Conservation (phyloP, 345 rosid species). For the Arabidopsis arenosa region DNA sequence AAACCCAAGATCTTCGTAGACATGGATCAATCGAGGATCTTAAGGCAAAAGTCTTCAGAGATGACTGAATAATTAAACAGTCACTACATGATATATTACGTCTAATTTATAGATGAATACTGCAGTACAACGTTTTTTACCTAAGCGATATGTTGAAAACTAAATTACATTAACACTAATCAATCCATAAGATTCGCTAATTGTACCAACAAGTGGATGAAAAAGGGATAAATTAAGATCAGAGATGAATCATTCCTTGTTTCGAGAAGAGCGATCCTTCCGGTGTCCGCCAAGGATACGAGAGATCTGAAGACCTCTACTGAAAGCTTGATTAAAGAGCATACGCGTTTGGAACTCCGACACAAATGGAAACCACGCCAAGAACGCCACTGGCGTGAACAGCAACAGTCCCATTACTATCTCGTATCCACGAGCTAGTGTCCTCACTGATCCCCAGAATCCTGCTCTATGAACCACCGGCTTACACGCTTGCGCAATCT, state of each 20-base stretch:
- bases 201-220: constrained; percentile 22
- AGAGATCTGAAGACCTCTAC: constrained; percentile 98
- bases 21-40: too few relatives aligned
- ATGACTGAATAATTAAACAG: not conserved
- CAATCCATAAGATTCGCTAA: constrained; percentile 17
- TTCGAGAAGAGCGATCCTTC: constrained; percentile 78
- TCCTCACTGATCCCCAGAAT: constrained; percentile 88
- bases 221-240: constrained; percentile 5
- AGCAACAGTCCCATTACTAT: constrained; percentile 89
- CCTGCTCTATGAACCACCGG: constrained; percentile 74
- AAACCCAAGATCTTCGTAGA: too few relatives aligned
- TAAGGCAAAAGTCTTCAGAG: too few relatives aligned
- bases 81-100: not conserved
- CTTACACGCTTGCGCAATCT: constrained; percentile 98
- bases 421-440: constrained; percentile 96
- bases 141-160: not conserved
- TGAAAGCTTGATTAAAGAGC: constrained; percentile 99
- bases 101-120: not conserved
- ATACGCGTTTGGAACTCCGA: constrained; percentile 99
- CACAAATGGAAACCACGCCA: constrained; percentile 99
- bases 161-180: not conserved
- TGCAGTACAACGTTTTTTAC: not conserved
- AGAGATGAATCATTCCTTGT: constrained; percentile 61
- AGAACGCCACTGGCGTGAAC: constrained; percentile 97
- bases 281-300: constrained; percentile 96